These are phyloP conservation scores for Candida cerambycidarum DNA, from an alignment of 805 yeast genomes.

Conservation along the genomic window DNA sequence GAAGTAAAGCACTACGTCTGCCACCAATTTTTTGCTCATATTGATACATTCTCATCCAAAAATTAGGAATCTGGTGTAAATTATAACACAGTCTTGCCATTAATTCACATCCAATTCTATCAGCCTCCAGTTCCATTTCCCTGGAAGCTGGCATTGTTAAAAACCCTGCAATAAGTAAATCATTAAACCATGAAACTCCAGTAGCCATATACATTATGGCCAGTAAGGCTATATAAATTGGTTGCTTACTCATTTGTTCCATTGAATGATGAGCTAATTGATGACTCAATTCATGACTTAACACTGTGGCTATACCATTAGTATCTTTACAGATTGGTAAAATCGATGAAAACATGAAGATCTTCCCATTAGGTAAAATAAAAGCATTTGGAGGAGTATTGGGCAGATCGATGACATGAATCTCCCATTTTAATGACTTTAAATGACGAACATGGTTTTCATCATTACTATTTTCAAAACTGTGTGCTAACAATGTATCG, in stretches of 20 bases:
- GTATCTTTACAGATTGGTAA: constrained; percentile 76
- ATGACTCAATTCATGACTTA: constrained; percentile 92
- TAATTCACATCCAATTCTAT: constrained; percentile 86
- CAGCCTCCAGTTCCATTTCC: constrained; percentile 95
- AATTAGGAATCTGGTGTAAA: constrained; percentile 66
- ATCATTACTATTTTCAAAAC: constrained; percentile 39
- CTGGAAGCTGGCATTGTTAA: constrained; percentile 83
- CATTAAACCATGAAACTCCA: constrained; percentile 55
- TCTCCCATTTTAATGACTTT: constrained; percentile 62
- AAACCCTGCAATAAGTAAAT: constrained; percentile 52
- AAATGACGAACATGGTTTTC: constrained; percentile 35
- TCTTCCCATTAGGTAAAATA: constrained; percentile 94
- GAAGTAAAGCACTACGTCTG: constrained; percentile 26
- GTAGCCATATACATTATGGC: constrained; percentile 57
- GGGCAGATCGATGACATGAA: constrained; percentile 69
- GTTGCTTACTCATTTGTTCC: constrained; percentile 77
- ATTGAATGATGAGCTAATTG: constrained; percentile 90
- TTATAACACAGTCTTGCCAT: constrained; percentile 89
- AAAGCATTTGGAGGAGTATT: constrained; percentile 91
- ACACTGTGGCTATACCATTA: constrained; percentile 93
- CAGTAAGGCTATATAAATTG: constrained; percentile 60
- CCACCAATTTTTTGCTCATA: constrained; percentile 27
- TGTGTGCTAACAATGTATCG: constrained; percentile 59
- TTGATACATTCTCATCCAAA: constrained; percentile 81
- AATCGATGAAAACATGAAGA: constrained; percentile 81